Evolutionary conservation across 140 eudicot species (phyloP).

Genomic region (Bidens hawaiensis): DNA sequence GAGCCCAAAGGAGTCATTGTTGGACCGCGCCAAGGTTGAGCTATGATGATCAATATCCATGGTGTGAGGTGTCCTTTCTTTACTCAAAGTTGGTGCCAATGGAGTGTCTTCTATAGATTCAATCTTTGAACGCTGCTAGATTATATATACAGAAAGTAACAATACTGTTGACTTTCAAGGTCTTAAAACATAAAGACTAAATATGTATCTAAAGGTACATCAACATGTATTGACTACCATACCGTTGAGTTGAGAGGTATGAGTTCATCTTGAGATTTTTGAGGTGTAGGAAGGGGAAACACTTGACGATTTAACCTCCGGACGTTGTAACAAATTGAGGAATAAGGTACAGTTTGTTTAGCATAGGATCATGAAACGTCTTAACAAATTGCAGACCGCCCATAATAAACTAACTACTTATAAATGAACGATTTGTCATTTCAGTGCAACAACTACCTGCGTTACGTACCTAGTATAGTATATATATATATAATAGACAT

Average conservation of each 20-base stretch:
- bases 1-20: conserved; percentile 37
- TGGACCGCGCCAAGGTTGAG: conserved; percentile 7
- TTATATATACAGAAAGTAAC: background rate
- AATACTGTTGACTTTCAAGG: background rate
- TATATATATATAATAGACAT: no score
- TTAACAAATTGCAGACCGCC: no score
- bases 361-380: no score
- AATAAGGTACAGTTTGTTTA: no score
- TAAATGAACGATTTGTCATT: no score
- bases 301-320: conserved; percentile 45
- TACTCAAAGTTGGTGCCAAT: conserved; percentile 38
- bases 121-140: conserved; percentile 39
- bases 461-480: no score
- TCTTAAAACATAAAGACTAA: background rate
- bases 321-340: conserved; percentile 57
- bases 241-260: conserved; percentile 21
- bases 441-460: no score
- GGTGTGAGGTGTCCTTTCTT: conserved; percentile 40
- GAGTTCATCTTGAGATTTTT: conserved; percentile 43
- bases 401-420: no score
- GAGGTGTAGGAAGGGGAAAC: conserved; percentile 57
- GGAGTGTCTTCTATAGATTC: conserved; percentile 40
- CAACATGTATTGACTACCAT: no score
- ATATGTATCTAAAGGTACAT: no score
- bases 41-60: conserved; percentile 35